phyloP scores from a whole-genome alignment of 164 flowering plant genomes.

The Amborella trichopoda region DNA sequence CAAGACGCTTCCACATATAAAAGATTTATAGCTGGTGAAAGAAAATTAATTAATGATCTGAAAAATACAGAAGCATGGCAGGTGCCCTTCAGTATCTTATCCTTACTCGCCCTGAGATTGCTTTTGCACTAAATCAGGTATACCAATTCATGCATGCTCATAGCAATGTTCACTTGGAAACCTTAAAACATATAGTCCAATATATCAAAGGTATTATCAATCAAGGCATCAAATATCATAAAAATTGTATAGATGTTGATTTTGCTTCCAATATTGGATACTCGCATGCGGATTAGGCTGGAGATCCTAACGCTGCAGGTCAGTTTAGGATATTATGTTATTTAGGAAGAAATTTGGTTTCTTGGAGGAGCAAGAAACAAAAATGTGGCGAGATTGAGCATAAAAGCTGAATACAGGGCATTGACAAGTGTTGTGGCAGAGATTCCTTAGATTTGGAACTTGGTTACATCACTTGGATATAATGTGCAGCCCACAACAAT shows the following conservation, averaged over 20 bases:
- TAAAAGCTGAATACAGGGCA: not conserved
- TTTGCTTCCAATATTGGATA: too few species aligned
- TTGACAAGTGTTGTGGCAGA: not conserved
- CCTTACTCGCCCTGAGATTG: not conserved
- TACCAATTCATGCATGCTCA: conserved; percentile 2
- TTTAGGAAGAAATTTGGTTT: not conserved
- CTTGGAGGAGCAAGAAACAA: too few species aligned
- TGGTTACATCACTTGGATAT: not conserved
- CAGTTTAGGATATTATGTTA: not conserved
- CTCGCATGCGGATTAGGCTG: conserved; percentile 2
- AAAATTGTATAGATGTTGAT: too few species aligned
- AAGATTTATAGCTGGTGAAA: too few species aligned
- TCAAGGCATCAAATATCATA: not conserved
- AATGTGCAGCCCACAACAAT: not conserved
- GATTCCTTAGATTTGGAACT: not conserved
- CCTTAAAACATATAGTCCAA: not conserved
- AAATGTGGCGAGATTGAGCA: too few species aligned
- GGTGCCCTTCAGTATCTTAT: conserved; percentile 1
- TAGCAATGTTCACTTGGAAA: not conserved
- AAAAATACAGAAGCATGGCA: too few species aligned
- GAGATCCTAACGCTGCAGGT: not conserved
- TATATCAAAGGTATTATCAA: not conserved
- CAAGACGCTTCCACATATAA: too few species aligned
- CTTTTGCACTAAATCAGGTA: not conserved
- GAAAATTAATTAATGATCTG: too few species aligned